Percentiles rank a stretch among this genome's conserved stretches.
phyloP scores from a whole-genome alignment of 2,329 filamentous ascomycete genomes.

The Mariannaea elegans region DNA sequence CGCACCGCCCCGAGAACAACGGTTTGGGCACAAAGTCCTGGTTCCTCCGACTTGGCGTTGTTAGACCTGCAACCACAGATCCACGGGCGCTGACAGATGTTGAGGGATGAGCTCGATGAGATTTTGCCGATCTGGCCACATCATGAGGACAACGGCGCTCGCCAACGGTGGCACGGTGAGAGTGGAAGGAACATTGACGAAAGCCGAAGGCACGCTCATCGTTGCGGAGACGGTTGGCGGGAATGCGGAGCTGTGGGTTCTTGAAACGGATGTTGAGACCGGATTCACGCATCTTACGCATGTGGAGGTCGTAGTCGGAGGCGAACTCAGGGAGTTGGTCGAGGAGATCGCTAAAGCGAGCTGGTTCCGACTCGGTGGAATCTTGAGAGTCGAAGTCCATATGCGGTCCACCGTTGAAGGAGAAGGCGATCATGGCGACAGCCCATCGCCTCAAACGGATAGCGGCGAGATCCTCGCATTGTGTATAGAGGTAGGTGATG shows the following conservation, averaged over 20 bases:
- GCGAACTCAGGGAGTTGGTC: slow-evolving; percentile 55
- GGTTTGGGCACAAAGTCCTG: slow-evolving; percentile 37
- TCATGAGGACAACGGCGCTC: slow-evolving; percentile 63
- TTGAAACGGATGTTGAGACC: slow-evolving; percentile 63
- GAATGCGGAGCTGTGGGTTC: slow-evolving; percentile 68
- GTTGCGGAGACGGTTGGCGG: slow-evolving; percentile 63
- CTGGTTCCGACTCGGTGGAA: slow-evolving; percentile 40
- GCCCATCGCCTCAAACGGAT: slow-evolving; percentile 66
- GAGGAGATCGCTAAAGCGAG: slow-evolving; percentile 55
- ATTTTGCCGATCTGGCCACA: slow-evolving; percentile 23
- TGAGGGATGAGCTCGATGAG: slow-evolving; percentile 19
- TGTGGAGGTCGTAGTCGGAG: slow-evolving; percentile 61
- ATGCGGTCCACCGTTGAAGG: slow-evolving; percentile 51
- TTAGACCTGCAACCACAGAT: slow-evolving; percentile 29
- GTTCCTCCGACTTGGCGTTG: slow-evolving; percentile 34
- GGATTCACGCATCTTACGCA: slow-evolving; percentile 60
- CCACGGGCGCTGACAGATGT: slow-evolving; percentile 14
- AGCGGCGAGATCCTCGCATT: slow-evolving; percentile 59
- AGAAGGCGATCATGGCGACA: slow-evolving; percentile 69
- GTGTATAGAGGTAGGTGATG: slow-evolving; percentile 62
- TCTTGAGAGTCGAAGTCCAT: slow-evolving; percentile 43
- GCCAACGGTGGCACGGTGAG: slow-evolving; percentile 62
- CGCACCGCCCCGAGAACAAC: slow-evolving; percentile 38
- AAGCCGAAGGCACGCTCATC: slow-evolving; percentile 69
- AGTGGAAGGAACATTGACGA: slow-evolving; percentile 68